These are phyloP conservation scores for Phytopythium aichiense DNA, from an alignment of 352 stramenopile species.

Conservation along the genomic window DNA sequence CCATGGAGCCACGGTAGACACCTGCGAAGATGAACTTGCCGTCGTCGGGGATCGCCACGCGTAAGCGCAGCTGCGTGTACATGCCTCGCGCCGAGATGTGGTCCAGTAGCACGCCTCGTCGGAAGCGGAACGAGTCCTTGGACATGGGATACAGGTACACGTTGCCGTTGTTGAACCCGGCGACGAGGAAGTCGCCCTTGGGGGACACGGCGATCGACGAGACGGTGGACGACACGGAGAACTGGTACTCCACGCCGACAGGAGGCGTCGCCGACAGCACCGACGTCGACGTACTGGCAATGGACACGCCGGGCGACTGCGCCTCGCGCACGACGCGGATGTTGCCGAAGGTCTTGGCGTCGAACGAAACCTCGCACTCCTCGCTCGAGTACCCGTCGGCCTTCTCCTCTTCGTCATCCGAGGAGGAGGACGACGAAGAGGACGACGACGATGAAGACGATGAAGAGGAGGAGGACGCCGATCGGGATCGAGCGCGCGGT, in stretches of 20 bases:
- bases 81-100: slow-evolving; percentile 76
- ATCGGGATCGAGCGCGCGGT: slow-evolving; percentile 6
- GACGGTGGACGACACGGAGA: slow-evolving; percentile 57
- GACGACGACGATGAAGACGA: slow-evolving; percentile 8
- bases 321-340: slow-evolving; percentile 50
- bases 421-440: slow-evolving; percentile 21
- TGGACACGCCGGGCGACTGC: slow-evolving; percentile 33
- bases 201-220: slow-evolving; percentile 76
- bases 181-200: slow-evolving; percentile 68
- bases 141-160: slow-evolving; percentile 55
- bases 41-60: slow-evolving; percentile 66
- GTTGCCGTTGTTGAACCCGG: slow-evolving; percentile 77
- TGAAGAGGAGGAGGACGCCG: neutral
- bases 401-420: slow-evolving; percentile 19
- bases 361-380: slow-evolving; percentile 59
- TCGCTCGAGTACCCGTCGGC: slow-evolving; percentile 36
- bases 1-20: slow-evolving; percentile 81
- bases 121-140: slow-evolving; percentile 57
- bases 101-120: slow-evolving; percentile 70
- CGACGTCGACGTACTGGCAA: slow-evolving; percentile 28
- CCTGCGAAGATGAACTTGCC: slow-evolving; percentile 85
- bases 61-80: slow-evolving; percentile 83
- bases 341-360: slow-evolving; percentile 61
- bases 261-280: slow-evolving; percentile 12
- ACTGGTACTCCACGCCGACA: slow-evolving; percentile 58